Evolutionary conservation across 1,284 basidiomycete species (phyloP), one percentile per base, ranked within the genome.

Genomic region (Moniliophthora roreri): DNA sequence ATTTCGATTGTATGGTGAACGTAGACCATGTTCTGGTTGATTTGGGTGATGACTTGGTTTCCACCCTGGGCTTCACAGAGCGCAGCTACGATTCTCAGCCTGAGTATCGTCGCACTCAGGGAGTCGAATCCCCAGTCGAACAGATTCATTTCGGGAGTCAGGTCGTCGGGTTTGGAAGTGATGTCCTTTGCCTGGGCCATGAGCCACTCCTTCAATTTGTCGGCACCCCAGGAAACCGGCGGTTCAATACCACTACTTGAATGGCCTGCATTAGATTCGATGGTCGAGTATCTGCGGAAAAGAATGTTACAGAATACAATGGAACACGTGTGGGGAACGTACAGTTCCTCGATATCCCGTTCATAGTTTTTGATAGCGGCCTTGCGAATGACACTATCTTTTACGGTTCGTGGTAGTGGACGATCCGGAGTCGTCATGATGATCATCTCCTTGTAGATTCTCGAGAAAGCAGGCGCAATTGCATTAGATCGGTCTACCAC

Each of bases 281-380:
- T 50, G 11, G 49, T 34, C 26, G 51, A 49, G 21, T 55, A 55
- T 26, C 53, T 55, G 21, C 1, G 21, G 28, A 18, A n/a, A n/a
- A 8, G 18, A 23, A 23, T 23, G 41, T 5, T 18, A 3, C 11
- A 7, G n/a, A n/a, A 2, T 8, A 24, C 6, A 18, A 15, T 4
- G 7, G 26, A 32, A 11, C 23, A 18, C 9, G 3, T 2, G n/a
- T 28, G 44, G n/a, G 24, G 11, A 10, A 55, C 59, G 4, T 39
- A 63, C 61, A 62, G 15, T 6, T 53, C 42, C 1, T 62, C 50
- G 26, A 62, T 61, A 44, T 62, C 61, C 4, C 32, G 11, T 6
- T 52, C 42, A 20, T 61, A 62, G 21, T 48, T 8, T 6, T 48
- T 26, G 4, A 61, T 13, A 1, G 58, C 44, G 1, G 52, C 54